Evolutionary conservation across 148 eudicot genomes (phyloP), one percentile per base, ranked within the genome.

Genomic region (Diospyros lotus): DNA sequence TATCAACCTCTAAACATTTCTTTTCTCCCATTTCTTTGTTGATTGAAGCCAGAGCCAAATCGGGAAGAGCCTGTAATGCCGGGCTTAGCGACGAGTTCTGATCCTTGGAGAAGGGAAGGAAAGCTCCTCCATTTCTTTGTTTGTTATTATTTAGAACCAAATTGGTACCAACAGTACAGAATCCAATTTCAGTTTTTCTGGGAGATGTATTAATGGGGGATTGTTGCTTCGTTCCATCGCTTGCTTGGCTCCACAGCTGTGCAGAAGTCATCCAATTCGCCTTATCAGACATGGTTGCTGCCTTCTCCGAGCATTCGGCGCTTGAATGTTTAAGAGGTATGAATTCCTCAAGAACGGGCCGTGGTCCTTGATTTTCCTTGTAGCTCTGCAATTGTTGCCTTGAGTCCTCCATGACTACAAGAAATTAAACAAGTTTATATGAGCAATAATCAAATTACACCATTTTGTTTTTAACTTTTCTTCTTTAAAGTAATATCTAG

Each of bases 241-340:
- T 72, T 69, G 88, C 80, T 79, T 82, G 96, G 77, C 93, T 90
- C 94, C 97, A 95, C 58, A 95, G 88, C 69, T 89, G 99, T 17
- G 97, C 94, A 3, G 96, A 89, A 14, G 92, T 86, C 99, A 95
- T 93, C 99, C 99, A 95, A 61, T 84, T 93, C 9, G 94, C 90
- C 80, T 89, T 92, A 50, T 92, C 89, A 1, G 89, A 82, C 55
- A 81, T 60, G 56, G 72, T 87, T 17, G 79, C 17, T 14, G 78
- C 66, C 43, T 84, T 86, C 46, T 93, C 79, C 4, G 73, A 68
- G 41, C 75, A 82, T 69, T 84, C 87, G 1, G 86, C 74, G 67
- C 56, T 81, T 8, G 86, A 69, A 64, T 83, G 80, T 46, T 89
- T 95, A 1, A 95, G 79, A 6, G 99, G 99, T 38, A 95, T 93